Percentiles rank a stretch among this genome's conserved stretches.
Conservation (phyloP, 148 eudicot genomes). For the Diospyros kaki region DNA sequence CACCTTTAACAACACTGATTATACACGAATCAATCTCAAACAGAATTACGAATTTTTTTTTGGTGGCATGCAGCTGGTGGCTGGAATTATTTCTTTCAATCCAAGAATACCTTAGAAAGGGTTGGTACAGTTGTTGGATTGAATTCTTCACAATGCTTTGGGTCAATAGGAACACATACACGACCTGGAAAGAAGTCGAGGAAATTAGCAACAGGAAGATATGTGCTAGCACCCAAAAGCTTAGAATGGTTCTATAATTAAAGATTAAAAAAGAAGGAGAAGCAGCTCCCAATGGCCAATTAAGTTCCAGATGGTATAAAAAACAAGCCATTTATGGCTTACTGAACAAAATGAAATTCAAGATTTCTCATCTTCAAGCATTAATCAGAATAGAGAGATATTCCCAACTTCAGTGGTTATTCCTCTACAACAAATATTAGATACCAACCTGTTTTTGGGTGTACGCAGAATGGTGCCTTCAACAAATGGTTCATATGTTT, state of each 20-base stretch:
- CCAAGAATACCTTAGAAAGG: conserved; percentile 60
- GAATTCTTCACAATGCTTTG: conserved; percentile 71
- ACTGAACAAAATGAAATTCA: not conserved
- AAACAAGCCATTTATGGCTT: not conserved
- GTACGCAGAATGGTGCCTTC: conserved; percentile 93
- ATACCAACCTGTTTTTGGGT: conserved; percentile 87
- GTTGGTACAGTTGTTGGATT: conserved; percentile 86
- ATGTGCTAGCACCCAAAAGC: conserved; percentile 1
- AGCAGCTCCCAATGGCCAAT: no score
- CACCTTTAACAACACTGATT: no score
- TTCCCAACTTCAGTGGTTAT: not conserved
- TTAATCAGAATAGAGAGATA: not conserved
- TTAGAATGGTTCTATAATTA: not conserved
- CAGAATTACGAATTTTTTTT: not conserved
- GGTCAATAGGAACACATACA: conserved; percentile 92
- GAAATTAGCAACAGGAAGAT: not conserved
- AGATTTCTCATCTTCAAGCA: not conserved
- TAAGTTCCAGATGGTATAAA: no score
- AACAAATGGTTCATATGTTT: conserved; percentile 94
- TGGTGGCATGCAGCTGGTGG: not conserved
- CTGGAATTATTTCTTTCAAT: not conserved
- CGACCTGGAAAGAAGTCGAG: conserved; percentile 48
- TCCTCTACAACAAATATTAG: not conserved
- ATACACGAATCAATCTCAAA: not conserved
- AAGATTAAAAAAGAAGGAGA: no score